Evolutionary conservation across 75 land plant genomes (phyloP).

Genomic region (Selaginella tamariscina): DNA sequence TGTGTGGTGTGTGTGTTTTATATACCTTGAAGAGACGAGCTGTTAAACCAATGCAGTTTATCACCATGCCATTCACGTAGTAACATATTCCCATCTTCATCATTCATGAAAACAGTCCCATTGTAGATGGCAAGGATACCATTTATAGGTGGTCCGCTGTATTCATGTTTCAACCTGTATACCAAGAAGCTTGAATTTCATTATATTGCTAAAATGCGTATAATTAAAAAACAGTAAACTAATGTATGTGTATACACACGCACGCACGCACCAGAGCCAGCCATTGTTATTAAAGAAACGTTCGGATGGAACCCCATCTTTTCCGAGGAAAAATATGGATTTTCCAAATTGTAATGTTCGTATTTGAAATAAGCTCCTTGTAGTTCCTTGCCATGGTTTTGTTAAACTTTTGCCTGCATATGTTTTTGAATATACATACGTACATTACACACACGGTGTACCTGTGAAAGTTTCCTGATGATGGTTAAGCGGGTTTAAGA

Average conservation of each 20-base stretch:
- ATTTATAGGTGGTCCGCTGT: constrained; percentile 21
- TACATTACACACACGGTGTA: too few species aligned
- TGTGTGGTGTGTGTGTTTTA: too few species aligned
- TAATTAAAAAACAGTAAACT: too few species aligned
- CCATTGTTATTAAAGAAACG: constrained; percentile 33
- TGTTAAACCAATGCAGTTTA: constrained; percentile 52
- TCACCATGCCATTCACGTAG: constrained; percentile 47
- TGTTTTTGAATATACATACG: neutral
- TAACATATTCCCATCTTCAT: constrained; percentile 38
- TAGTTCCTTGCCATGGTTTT: constrained; percentile 17
- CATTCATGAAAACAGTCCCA: constrained; percentile 54
- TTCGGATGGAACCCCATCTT: constrained; percentile 41
- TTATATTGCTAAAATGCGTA: too few species aligned
- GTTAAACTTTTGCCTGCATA: neutral
- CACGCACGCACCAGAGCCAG: constrained; percentile 42
- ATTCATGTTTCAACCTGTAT: constrained; percentile 60
- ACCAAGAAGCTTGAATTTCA: too few species aligned
- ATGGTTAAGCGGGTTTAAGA: too few species aligned
- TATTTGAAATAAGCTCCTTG: constrained; percentile 29
- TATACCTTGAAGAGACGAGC: constrained; percentile 59
- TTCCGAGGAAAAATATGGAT: constrained; percentile 53
- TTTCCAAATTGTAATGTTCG: constrained; percentile 45
- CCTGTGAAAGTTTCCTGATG: too few species aligned
- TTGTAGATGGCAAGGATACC: too few species aligned
- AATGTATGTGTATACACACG: too few species aligned